Conservation (phyloP, 116 monocot genomes). For the Cymodocea nodosa region DNA sequence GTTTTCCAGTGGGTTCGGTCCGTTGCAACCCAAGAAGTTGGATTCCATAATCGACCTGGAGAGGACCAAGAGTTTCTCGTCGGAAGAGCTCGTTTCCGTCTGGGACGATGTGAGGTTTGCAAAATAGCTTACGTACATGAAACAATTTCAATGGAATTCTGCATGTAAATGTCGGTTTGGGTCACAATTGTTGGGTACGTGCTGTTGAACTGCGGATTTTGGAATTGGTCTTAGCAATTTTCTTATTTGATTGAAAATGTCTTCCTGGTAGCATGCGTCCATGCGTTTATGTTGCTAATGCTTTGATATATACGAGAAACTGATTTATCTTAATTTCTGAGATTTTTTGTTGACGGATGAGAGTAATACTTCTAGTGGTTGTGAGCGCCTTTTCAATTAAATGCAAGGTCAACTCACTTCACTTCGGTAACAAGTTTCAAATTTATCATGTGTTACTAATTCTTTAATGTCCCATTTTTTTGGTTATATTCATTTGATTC, state of each 20-base stretch:
- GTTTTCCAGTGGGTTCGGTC: slow-evolving; percentile 77
- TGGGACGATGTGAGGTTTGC: slow-evolving; percentile 67
- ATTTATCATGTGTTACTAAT: no score
- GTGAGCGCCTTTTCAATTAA: no score
- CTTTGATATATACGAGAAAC: background rate
- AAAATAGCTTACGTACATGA: background rate
- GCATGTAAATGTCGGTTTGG: background rate
- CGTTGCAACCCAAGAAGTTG: slow-evolving; percentile 61
- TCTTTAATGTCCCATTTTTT: no score
- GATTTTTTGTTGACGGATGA: no score
- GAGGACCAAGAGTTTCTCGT: slow-evolving; percentile 27
- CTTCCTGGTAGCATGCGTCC: background rate
- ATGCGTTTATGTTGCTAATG: background rate
- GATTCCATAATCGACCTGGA: slow-evolving; percentile 72
- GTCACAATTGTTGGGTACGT: background rate
- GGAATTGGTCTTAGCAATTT: background rate
- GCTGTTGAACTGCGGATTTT: background rate
- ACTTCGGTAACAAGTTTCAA: no score
- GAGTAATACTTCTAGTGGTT: no score
- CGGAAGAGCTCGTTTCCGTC: slow-evolving; percentile 61
- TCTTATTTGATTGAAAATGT: no score
- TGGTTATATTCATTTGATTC: no score
- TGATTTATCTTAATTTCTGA: no score
- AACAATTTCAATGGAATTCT: background rate
- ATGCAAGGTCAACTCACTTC: no score